Base-by-base conservation (phyloP, 2,329 filamentous ascomycete species). In the Camillea tinctor region DNA sequence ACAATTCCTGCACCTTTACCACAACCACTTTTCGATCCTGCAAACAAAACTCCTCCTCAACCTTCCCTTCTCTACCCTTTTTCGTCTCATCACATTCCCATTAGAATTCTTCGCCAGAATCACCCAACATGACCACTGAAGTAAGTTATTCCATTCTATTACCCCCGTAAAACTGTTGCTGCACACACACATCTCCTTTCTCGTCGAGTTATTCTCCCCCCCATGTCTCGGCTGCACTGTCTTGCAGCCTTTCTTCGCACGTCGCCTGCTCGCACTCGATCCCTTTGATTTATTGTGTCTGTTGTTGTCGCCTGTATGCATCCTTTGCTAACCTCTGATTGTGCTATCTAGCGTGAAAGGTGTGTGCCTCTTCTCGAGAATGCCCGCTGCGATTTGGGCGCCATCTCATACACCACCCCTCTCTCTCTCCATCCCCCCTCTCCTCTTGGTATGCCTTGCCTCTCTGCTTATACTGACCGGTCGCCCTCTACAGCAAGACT, bases 401-500 rank as follows among this genome's bases (percentile, higher is more conserved):
- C 59, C 24, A 21, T 50, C 44, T 13, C 54, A 40, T 15, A 22
- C 60, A 56, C 50, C 23, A 49, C 48, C 20, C 54, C 44, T 56
- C 60, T 59, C 51, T 50, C 30, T 50, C 53, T 55, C 51, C 58
- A 64, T 61, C 57, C 60, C 60, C 62, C 60, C 60, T 57, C 54
- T 36, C 49, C 21, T 49, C 13, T 40, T n/a, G 20, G 24, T 13
- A 11, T 26, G 23, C 26, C 6, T 30, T 30, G 26, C 26, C 26
- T 60, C 54, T 48, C 48, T 24, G 44, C 19, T 52, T 50, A 59
- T 60, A 65, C 67, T 68, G 58, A 69, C 65, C 50, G 59, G 20
- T 30, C 30, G 62, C 3, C 49, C 59, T 44, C 56, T 71, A 77
- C 79, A 97, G 93, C 90, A 98, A 98, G 90, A 98, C 95, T 78